Conservation (phyloP, 129 eudicot species). For the Sambucus nigra region DNA sequence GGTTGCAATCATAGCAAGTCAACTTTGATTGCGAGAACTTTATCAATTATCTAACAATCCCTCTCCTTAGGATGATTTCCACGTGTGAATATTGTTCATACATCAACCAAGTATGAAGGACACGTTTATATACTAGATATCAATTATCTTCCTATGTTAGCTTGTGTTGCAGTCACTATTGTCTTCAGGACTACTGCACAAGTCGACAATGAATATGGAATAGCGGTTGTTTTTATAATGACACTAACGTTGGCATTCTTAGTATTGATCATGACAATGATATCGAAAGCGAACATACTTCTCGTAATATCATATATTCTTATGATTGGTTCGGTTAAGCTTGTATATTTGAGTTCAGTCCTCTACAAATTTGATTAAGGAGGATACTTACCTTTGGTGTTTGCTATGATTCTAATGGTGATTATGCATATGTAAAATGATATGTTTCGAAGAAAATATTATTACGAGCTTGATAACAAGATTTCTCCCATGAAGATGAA, state of each 20-base stretch:
- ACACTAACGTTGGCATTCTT: too few species aligned
- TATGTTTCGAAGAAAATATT: too few species aligned
- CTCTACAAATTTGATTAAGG: too few species aligned
- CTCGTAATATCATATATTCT: constrained; percentile 18
- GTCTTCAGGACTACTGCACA: constrained; percentile 23
- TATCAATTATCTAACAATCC: constrained; percentile 38
- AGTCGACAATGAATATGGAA: constrained; percentile 46
- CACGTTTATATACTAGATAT: constrained; percentile 44
- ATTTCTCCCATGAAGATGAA: too few species aligned
- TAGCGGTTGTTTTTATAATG: constrained; percentile 52
- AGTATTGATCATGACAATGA: constrained; percentile 37
- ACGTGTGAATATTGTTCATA: too few species aligned
- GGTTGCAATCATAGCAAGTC: constrained; percentile 44
- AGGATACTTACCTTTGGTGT: constrained; percentile 42
- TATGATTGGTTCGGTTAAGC: constrained; percentile 23
- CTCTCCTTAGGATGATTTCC: too few species aligned
- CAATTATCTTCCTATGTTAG: too few species aligned
- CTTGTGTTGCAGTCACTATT: constrained; percentile 29
- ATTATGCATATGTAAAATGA: too few species aligned
- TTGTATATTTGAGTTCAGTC: constrained; percentile 29
- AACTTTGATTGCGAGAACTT: constrained; percentile 42
- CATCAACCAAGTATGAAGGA: constrained; percentile 31
- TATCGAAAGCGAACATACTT: constrained; percentile 34
- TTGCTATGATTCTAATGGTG: too few species aligned
- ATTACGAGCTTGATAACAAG: too few species aligned